Conservation (phyloP, 345 rosid species). For the Kernera saxatilis region DNA sequence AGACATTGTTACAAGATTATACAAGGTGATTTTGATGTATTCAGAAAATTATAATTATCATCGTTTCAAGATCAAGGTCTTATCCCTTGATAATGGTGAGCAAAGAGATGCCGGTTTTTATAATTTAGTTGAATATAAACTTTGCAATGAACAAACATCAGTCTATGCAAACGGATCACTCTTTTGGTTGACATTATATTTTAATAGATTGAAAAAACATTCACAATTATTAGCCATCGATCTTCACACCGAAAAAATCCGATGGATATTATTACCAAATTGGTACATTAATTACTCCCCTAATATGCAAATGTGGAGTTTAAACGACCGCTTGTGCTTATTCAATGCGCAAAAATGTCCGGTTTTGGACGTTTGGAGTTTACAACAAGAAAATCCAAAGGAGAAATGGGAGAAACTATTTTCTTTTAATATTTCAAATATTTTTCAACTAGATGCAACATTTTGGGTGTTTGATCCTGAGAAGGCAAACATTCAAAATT, state of each 20-base stretch:
- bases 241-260: neutral
- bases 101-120: neutral
- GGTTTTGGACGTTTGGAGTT: neutral
- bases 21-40: neutral
- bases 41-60: no score
- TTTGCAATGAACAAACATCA: neutral
- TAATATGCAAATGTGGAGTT: neutral
- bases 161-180: neutral
- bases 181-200: neutral
- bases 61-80: neutral
- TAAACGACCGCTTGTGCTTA: neutral
- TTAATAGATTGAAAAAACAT: neutral
- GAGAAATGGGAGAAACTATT: neutral
- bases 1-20: neutral
- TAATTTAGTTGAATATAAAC: accelerated
- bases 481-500: neutral
- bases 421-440: neutral
- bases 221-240: neutral
- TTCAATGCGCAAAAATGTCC: neutral
- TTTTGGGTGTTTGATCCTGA: neutral
- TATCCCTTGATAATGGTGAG: neutral
- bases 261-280: neutral
- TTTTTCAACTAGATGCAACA: neutral
- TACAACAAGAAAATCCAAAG: neutral
- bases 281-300: neutral